Evolutionary conservation across 192 early-diverging fungal genomes (phyloP).

Genomic region (Pilobolus umbonatus): DNA sequence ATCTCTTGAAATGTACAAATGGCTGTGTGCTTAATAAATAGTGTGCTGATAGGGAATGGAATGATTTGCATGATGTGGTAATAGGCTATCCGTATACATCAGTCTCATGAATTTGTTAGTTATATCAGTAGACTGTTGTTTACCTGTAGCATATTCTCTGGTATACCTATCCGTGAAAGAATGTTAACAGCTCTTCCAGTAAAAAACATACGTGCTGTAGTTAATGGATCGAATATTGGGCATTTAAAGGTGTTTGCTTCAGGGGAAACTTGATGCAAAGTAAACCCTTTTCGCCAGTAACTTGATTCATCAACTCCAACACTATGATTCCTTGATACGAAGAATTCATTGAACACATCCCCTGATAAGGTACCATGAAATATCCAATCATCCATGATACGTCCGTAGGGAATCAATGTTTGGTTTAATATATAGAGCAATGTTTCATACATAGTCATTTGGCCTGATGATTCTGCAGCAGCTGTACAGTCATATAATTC

Average conservation of each 20-base stretch:
- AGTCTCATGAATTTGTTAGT: no score
- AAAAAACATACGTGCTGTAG: conserved; percentile 10
- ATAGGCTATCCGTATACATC: no score
- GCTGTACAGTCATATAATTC: conserved; percentile 7
- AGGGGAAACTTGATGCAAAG: neutral
- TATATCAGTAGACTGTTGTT: no score
- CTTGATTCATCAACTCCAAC: conserved; percentile 13
- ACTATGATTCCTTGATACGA: conserved; percentile 13
- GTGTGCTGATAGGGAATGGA: no score
- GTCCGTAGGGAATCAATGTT: conserved; percentile 20
- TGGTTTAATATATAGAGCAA: conserved; percentile 9
- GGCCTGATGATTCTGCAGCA: conserved; percentile 2
- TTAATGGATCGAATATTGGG: conserved; percentile 3
- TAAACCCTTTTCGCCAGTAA: conserved; percentile 32
- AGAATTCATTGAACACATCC: conserved; percentile 34
- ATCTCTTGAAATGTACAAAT: no score
- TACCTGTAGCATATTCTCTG: no score
- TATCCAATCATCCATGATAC: conserved; percentile 40
- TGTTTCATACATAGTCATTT: neutral
- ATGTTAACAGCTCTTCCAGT: conserved; percentile 7
- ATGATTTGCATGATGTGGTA: no score
- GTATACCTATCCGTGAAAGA: neutral
- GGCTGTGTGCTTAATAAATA: no score
- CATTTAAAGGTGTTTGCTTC: neutral
- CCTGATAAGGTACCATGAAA: conserved; percentile 25